Percentiles rank a stretch among this genome's conserved stretches.
Evolutionary conservation across 345 rosid species (phyloP).

Genomic region (Eucalyptus erythrocorys): DNA sequence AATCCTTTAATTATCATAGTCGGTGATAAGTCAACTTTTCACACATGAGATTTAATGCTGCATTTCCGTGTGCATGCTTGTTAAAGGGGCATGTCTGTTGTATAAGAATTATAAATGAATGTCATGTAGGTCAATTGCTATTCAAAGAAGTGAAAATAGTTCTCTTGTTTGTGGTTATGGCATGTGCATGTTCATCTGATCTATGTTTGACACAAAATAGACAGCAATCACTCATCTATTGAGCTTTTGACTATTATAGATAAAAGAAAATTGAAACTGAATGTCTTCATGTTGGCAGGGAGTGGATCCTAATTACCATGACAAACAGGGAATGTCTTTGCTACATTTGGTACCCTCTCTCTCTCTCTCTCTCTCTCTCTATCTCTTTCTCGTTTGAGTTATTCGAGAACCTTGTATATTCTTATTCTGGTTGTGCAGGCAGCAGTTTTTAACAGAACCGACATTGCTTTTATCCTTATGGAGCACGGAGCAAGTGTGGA

Average conservation of each 20-base stretch:
- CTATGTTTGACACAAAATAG: neutral
- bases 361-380: neutral
- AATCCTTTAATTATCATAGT: neutral
- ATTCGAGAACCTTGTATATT: neutral
- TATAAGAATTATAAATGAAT: neutral
- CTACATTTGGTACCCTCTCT: slow-evolving; percentile 55
- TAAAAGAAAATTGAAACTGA: neutral
- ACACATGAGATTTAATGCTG: neutral
- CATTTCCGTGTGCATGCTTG: neutral
- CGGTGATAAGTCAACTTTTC: neutral
- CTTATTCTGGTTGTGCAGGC: slow-evolving; percentile 31
- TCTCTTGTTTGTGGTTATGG: neutral
- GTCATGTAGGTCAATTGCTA: neutral
- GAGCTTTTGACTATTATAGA: neutral
- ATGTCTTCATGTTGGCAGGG: slow-evolving; percentile 35
- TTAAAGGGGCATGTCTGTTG: neutral
- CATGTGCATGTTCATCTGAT: neutral
- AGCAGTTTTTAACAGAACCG: slow-evolving; percentile 72
- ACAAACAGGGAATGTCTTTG: slow-evolving; percentile 86
- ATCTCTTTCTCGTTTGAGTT: neutral
- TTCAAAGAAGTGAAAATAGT: neutral
- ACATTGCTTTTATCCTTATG: slow-evolving; percentile 67
- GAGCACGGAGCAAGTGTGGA: slow-evolving; percentile 80
- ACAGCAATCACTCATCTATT: neutral
- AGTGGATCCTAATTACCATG: slow-evolving; percentile 82